Conservation (phyloP, 192 early-diverging fungal species). For the Phycomyces nitens region DNA sequence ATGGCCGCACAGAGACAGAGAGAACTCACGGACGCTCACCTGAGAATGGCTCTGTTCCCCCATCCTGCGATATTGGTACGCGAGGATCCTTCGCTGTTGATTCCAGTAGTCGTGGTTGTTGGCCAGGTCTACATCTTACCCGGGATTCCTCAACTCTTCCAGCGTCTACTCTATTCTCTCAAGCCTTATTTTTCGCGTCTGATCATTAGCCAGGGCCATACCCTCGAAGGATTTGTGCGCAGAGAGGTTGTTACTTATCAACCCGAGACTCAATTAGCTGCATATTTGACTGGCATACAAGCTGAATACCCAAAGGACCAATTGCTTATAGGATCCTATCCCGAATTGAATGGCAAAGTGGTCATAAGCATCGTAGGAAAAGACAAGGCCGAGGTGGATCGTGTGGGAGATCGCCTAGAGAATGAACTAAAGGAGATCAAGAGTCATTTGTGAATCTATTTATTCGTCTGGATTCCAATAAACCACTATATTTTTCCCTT, state of each 20-base stretch:
- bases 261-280: slow-evolving; percentile 43
- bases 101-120: slow-evolving; percentile 63
- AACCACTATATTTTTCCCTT: slow-evolving; percentile 34
- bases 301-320: slow-evolving; percentile 3
- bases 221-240: slow-evolving; percentile 31
- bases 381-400: slow-evolving; percentile 31
- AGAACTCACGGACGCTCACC: slow-evolving; percentile 32
- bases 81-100: slow-evolving; percentile 51
- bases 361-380: slow-evolving; percentile 50
- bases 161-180: slow-evolving; percentile 33
- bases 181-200: slow-evolving; percentile 15
- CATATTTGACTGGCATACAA: slow-evolving; percentile 35
- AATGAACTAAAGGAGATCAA: slow-evolving; percentile 1
- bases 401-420: slow-evolving; percentile 22
- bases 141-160: slow-evolving; percentile 65
- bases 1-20: slow-evolving; percentile 19
- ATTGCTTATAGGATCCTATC: slow-evolving; percentile 54
- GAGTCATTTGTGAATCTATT: slow-evolving; percentile 13
- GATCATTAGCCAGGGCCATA: not conserved
- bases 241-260: slow-evolving; percentile 43
- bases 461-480: slow-evolving; percentile 24
- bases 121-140: slow-evolving; percentile 66
- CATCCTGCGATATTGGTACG: slow-evolving; percentile 30
- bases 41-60: slow-evolving; percentile 69
- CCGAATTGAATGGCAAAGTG: slow-evolving; percentile 23